Evolutionary conservation across 1,284 basidiomycete species (phyloP).

Genomic region (Trichosporon inkin): DNA sequence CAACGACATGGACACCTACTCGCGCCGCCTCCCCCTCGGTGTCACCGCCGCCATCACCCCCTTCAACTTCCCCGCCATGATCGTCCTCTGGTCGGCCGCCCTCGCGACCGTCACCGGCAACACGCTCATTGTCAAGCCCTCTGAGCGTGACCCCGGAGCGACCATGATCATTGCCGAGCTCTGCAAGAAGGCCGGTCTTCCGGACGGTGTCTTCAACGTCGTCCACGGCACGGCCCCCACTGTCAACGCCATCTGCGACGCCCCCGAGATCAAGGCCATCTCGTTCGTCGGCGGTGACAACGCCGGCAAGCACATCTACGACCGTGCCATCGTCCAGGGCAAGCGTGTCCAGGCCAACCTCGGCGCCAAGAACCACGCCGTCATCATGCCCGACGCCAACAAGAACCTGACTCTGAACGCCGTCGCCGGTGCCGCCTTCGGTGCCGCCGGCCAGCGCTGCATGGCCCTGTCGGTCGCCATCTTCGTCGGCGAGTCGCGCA

Average conservation of each 20-base stretch:
- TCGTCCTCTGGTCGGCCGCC: slow-evolving; percentile 92
- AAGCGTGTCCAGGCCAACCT: slow-evolving; percentile 91
- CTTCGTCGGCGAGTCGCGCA: slow-evolving; percentile 74
- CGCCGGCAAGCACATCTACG: slow-evolving; percentile 91
- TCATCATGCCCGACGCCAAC: slow-evolving; percentile 95
- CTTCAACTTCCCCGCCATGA: slow-evolving; percentile 88
- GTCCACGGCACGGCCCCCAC: slow-evolving; percentile 85
- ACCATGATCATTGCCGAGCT: slow-evolving; percentile 97
- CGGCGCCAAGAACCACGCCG: slow-evolving; percentile 94
- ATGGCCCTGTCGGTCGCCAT: slow-evolving; percentile 85
- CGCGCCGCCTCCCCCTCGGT: slow-evolving; percentile 54
- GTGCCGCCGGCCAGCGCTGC: slow-evolving; percentile 94
- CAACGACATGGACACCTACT: slow-evolving; percentile 91
- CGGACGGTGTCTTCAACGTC: slow-evolving; percentile 76
- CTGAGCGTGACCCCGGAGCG: slow-evolving; percentile 92
- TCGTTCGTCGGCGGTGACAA: slow-evolving; percentile 95
- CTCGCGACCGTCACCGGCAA: slow-evolving; percentile 61
- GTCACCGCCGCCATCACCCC: slow-evolving; percentile 65
- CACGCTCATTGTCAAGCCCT: slow-evolving; percentile 90
- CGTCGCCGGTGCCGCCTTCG: slow-evolving; percentile 90
- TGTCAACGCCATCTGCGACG: slow-evolving; percentile 91
- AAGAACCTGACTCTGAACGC: slow-evolving; percentile 91
- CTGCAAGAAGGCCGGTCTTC: slow-evolving; percentile 68
- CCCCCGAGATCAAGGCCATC: slow-evolving; percentile 86
- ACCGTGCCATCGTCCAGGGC: slow-evolving; percentile 59